Percentiles rank a stretch among this genome's conserved stretches.
These are phyloP conservation scores for Sophora flavescens DNA, from an alignment of 306 rosid genomes.

Conservation along the genomic window DNA sequence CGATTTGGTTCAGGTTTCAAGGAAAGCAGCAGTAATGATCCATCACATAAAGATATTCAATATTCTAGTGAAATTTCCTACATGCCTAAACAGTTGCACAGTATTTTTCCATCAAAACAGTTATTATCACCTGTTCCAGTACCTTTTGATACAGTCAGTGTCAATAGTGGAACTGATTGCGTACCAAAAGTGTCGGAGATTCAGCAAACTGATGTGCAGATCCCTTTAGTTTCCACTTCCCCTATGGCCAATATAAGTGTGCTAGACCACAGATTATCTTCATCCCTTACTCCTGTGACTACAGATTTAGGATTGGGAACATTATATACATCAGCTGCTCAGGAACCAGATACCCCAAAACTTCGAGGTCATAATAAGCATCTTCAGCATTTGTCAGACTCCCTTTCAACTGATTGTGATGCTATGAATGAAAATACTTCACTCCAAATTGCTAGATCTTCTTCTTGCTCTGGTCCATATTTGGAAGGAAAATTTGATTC, in stretches of 20 bases:
- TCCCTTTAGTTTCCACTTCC: constrained; percentile 47
- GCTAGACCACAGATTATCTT: constrained; percentile 51
- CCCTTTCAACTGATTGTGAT: constrained; percentile 56
- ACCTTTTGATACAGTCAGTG: constrained; percentile 47
- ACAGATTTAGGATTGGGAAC: constrained; percentile 97
- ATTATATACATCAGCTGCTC: constrained; percentile 61
- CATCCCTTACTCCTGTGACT: constrained; percentile 59
- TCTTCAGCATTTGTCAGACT: constrained; percentile 52
- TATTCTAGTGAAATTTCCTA: constrained; percentile 43
- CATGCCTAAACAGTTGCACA: constrained; percentile 49
- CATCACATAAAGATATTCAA: constrained; percentile 48
- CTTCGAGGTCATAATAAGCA: constrained; percentile 44
- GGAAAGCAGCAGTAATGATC: constrained; percentile 63
- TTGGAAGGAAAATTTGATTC: constrained; percentile 56
- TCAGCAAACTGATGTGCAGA: constrained; percentile 44
- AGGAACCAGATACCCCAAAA: constrained; percentile 49
- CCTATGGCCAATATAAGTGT: constrained; percentile 42
- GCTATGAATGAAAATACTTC: constrained; percentile 45
- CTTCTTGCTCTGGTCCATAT: constrained; percentile 53
- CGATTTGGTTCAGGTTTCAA: constrained; percentile 48
- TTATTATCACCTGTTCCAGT: constrained; percentile 37
- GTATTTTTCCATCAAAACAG: constrained; percentile 52
- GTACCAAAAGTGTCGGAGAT: constrained; percentile 48
- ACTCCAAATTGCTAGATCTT: constrained; percentile 46
- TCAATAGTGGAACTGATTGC: constrained; percentile 42